Evolutionary conservation across 2,329 filamentous ascomycete genomes (phyloP), one percentile per base, ranked within the genome.

Genomic region (Sporothrix euskadiensis): DNA sequence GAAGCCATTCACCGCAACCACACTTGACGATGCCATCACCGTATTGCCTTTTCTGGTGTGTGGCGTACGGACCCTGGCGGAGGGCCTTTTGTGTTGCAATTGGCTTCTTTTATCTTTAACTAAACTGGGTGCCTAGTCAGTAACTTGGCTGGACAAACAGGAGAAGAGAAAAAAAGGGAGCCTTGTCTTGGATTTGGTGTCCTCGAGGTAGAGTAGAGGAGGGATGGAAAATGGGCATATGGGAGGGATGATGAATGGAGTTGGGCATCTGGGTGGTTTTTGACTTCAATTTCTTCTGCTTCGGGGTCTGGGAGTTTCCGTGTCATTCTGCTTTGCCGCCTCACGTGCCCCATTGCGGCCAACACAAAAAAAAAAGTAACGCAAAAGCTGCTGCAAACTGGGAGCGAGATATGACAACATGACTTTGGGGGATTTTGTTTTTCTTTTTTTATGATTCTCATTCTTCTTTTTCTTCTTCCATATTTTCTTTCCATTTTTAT

Each of bases 341-440:
- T 57, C 69, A 71, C 54, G 54, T 39, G 47, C 47, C 66, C 66
- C 16, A 22, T 16, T 54, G 47, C 30, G 54, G 22, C 68, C 68
- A 54, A 59, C 52, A 35, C 35, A 35, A 70, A 71, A 70, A 71
- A 70, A 26, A 70, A 41, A 59, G 54, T 61, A 59, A 71, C 54
- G 54, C 54, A 57, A 41, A 63, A 72, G 71, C 71, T 71, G 70
- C 57, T 54, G 26, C 41, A 66, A 66, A 61, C 32, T 66, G 52
- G 61, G 70, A 68, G 65, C 49, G 65, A 61, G 69, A 71, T 59
- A 71, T 59, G 63, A 57, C 39, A 69, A 57, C 39, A 69, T 69
- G 41, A 72, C 57, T 30, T 68, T 69, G 35, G 59, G 61, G 69
- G 26, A 44, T 69, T 41, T 65, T 68, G 26, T 61, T 71, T 71